phyloP scores from a whole-genome alignment of 2,329 filamentous ascomycete species.

The Microdochium paspali region DNA sequence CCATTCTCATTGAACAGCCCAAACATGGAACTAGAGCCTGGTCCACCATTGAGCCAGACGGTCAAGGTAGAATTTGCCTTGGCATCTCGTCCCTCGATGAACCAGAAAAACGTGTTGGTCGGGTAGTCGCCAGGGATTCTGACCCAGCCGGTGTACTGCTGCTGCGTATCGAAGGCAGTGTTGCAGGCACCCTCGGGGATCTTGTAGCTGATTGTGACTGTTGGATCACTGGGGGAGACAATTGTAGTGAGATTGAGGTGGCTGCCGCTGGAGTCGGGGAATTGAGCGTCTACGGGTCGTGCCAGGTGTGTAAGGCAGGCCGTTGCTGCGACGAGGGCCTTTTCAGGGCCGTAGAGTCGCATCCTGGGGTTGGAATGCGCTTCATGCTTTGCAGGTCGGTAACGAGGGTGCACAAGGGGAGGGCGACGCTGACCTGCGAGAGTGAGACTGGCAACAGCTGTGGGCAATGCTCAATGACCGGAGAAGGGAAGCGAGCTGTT shows the following conservation, averaged over 20 bases:
- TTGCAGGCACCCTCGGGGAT: slow-evolving; percentile 49
- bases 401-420: neutral
- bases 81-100: slow-evolving; percentile 37
- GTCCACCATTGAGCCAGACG: slow-evolving; percentile 44
- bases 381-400: neutral
- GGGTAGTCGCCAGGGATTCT: slow-evolving; percentile 40
- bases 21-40: slow-evolving; percentile 42
- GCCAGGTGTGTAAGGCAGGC: slow-evolving; percentile 1
- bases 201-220: slow-evolving; percentile 62
- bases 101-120: slow-evolving; percentile 36
- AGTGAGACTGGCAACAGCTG: neutral
- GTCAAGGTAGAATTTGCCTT: slow-evolving; percentile 35
- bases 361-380: slow-evolving; percentile 1
- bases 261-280: slow-evolving; percentile 8
- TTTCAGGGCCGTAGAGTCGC: slow-evolving; percentile 3
- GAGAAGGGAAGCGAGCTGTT: neutral
- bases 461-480: neutral
- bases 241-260: slow-evolving; percentile 43
- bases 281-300: slow-evolving; percentile 17
- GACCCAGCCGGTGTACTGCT: slow-evolving; percentile 42
- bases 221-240: slow-evolving; percentile 50
- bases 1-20: slow-evolving; percentile 40
- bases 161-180: slow-evolving; percentile 54
- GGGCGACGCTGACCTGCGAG: neutral
- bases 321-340: neutral